Base-by-base conservation (phyloP, 2,329 filamentous ascomycete genomes). In the Colletotrichum lindemuthianum region DNA sequence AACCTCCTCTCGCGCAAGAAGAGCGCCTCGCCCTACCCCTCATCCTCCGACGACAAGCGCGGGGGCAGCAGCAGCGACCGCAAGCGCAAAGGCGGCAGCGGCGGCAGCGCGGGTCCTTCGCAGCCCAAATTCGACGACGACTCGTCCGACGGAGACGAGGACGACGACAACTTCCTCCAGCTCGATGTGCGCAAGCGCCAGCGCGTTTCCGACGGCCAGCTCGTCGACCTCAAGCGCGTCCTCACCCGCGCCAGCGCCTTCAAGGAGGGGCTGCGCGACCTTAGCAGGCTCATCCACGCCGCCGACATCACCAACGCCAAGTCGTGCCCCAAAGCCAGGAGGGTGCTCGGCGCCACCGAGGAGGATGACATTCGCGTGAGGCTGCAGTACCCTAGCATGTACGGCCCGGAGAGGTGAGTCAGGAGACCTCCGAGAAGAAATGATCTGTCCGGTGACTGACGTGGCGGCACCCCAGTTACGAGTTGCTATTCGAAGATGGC, bases 341-440 rank as follows among this genome's bases (percentile, higher is more conserved):
- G 63, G 37, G 50, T 59, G 34, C 60, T 68, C 16, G 56, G 57
- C 33, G 67, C 64, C 4, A 58, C 53, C 6, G 60, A 51, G 24
- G 77, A 81, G 51, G 81, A 87, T 63, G 84, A 87, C 63, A 82
- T 88, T 7, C 79, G 77, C 10, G 86, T 96, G 64, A 82, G 89
- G 72, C 79, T 98, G 70, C 92, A 96, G 75, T 98, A 98, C 76
- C 95, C 96, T 9, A 94, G 92, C 75, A 81, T 84, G 67, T 86
- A 88, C 60, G 83, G 84, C 53, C 85, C 86, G 57, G 92, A 96
- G 77, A 87, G 84, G 88, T 91, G 80, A 71, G 78, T 65, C 33
- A 65, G 54, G 41, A 45, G 33, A 33, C 41, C 49, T 57, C 45
- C 50, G 44, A 13, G 8, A 43, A 43, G 15, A 43, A 43, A 41